phyloP scores from a whole-genome alignment of 345 rosid species.

The Bruguiera parviflora region DNA sequence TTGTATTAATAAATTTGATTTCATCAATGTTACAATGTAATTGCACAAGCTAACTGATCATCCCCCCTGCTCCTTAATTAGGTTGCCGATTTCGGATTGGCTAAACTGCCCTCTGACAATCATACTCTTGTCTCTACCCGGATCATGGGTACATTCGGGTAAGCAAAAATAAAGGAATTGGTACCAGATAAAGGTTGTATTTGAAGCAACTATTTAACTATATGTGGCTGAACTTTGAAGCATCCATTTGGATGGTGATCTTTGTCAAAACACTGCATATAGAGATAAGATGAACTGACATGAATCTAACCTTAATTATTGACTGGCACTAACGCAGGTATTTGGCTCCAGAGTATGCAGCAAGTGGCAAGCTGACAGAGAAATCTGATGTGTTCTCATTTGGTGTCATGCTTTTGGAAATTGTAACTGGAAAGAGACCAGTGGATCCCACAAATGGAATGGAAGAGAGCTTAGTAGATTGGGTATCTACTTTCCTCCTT shows the following conservation, averaged over 20 bases:
- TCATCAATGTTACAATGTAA: too few relatives aligned
- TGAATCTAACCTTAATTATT: neutral
- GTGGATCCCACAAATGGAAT: slow-evolving; percentile 49
- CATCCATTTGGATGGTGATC: neutral
- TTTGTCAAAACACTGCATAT: neutral
- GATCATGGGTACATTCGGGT: slow-evolving; percentile 99
- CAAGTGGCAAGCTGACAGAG: slow-evolving; percentile 85
- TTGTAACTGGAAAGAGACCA: slow-evolving; percentile 76
- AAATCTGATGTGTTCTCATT: slow-evolving; percentile 95
- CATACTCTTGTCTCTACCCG: slow-evolving; percentile 94
- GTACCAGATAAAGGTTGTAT: neutral
- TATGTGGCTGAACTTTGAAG: too few relatives aligned
- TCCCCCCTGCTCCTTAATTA: slow-evolving; percentile 16
- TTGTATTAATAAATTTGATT: neutral
- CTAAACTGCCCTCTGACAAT: slow-evolving; percentile 79
- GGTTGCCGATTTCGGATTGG: slow-evolving; percentile 99
- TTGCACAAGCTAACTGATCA: slow-evolving; percentile 6
- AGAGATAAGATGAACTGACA: neutral
- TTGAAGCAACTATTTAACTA: neutral
- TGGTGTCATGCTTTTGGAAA: slow-evolving; percentile 88
- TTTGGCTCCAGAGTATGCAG: slow-evolving; percentile 91
- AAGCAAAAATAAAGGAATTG: neutral
- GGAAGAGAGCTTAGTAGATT: slow-evolving; percentile 93
- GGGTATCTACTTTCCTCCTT: slow-evolving; percentile 48
- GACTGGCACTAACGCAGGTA: slow-evolving; percentile 45